Base-by-base conservation (phyloP, 805 yeast species). In the Barnettozyma wickerhamii region DNA sequence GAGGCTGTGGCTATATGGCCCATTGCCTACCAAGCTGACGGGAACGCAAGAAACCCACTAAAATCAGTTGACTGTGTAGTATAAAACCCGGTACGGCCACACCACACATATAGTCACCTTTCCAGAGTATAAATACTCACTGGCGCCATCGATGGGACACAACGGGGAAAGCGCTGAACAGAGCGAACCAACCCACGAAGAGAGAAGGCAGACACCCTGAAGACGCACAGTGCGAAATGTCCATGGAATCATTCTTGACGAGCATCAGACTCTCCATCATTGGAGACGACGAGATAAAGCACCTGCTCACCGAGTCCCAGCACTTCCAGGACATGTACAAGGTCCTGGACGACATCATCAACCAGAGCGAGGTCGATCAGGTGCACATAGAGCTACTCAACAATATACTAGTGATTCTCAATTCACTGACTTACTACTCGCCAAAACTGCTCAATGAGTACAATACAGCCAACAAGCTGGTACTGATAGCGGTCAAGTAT, bases 401-500 rank as follows among this genome's bases (percentile, higher is more conserved):
- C 7, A 37, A 56, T 38, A 20, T 45, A 4, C 38, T 56, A 19
- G 36, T 53, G 13, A 53, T 56, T 7, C 5, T 56, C 4, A 53
- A 53, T 32, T 56, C 60, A 1, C 26, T 56, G 24, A 40, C 58
- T 0, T 39, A 47, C 13, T 41, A 43, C 15, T 33, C 46, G 1
- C 43, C 50, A 7, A 34, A 34, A 9, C 30, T 49, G 18, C 18
- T 50, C 20, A 30, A 42, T 15, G 43, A 47, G 4, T 32, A 42
- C 19, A 31, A 37, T 13, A 34, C 49, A 2, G 37, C 46, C 19
- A 20, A 37, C 3, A 48, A 37, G 9, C 26, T 52, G 19, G 40
- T 49, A 10, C 34, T 35, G 9, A 41, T 51, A 29, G 46, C 49
- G 9, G 33, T 33, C 38, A 37, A 26, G 18, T 30, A 34, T 24